phyloP scores from a whole-genome alignment of 345 rosid genomes.

The Excoecaria agallocha region DNA sequence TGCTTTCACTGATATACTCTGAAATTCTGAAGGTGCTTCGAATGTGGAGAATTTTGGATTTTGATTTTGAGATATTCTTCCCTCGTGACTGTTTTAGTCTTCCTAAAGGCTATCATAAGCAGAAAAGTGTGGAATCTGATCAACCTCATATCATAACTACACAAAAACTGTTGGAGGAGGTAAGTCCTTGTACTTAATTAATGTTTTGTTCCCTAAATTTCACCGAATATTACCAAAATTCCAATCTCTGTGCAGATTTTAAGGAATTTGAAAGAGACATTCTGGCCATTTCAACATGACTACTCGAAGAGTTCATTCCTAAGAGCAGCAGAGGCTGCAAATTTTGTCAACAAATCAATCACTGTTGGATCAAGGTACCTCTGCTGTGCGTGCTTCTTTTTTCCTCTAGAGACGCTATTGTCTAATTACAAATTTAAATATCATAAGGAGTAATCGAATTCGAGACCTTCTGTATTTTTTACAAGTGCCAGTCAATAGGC shows the following conservation, averaged over 20 bases:
- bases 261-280: background rate
- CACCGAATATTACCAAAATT: background rate
- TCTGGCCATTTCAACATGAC: background rate
- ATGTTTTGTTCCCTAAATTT: background rate
- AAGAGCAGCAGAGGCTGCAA: too few species aligned
- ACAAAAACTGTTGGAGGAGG: constrained; percentile 47
- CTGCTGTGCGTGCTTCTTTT: background rate
- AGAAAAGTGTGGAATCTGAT: constrained; percentile 57
- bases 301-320: too few species aligned
- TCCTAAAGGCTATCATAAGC: constrained; percentile 63
- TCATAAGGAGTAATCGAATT: too few species aligned
- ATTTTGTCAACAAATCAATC: constrained; percentile 5
- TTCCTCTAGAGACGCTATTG: background rate
- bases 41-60: constrained; percentile 50
- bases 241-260: background rate
- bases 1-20: constrained; percentile 55
- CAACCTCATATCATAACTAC: constrained; percentile 51
- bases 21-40: constrained; percentile 65
- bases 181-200: constrained; percentile 6
- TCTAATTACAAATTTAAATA: background rate
- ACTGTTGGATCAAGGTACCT: constrained; percentile 43
- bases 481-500: too few species aligned
- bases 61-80: constrained; percentile 58
- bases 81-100: constrained; percentile 51
- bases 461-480: too few species aligned